Evolutionary conservation across 2,329 filamentous ascomycete genomes (phyloP).

Genomic region (Botrytis aclada): DNA sequence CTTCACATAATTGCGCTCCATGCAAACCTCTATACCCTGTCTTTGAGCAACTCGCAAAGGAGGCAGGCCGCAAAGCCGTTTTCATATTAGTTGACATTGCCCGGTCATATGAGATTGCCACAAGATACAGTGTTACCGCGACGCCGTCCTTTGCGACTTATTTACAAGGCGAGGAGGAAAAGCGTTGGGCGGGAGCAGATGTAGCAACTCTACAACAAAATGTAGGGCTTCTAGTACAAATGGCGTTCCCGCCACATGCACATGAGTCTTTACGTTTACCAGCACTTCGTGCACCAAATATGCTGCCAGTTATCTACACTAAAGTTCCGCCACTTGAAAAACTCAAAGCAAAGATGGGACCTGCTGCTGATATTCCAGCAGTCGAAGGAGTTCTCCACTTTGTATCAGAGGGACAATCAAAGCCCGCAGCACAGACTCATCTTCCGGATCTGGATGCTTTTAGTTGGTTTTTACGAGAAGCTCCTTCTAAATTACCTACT

Average conservation of each 20-base stretch:
- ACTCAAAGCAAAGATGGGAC: constrained; percentile 73
- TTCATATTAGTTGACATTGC: constrained; percentile 84
- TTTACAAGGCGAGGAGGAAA: constrained; percentile 68
- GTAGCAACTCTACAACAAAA: constrained; percentile 65
- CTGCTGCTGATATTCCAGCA: constrained; percentile 53
- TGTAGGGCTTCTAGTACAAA: constrained; percentile 69
- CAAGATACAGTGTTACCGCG: constrained; percentile 64
- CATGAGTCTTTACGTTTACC: constrained; percentile 71
- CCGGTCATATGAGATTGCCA: constrained; percentile 59
- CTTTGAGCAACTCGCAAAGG: constrained; percentile 75
- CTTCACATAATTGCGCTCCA: constrained; percentile 78
- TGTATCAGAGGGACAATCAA: constrained; percentile 58
- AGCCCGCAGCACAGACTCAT: constrained; percentile 61
- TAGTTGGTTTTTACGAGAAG: constrained; percentile 56
- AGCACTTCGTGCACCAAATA: constrained; percentile 60
- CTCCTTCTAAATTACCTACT: constrained; percentile 53
- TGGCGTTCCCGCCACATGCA: constrained; percentile 71
- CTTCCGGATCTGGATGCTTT: constrained; percentile 70
- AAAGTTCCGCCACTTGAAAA: constrained; percentile 83
- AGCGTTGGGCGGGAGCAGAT: constrained; percentile 79
- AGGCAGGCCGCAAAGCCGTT: constrained; percentile 63
- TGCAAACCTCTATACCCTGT: constrained; percentile 80
- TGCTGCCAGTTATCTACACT: constrained; percentile 63
- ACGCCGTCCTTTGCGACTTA: constrained; percentile 92
- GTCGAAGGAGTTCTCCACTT: constrained; percentile 68